Percentiles rank a stretch among this genome's conserved stretches.
Evolutionary conservation across 192 early-diverging fungal species (phyloP).

Genomic region (Backusella tuberculispora): DNA sequence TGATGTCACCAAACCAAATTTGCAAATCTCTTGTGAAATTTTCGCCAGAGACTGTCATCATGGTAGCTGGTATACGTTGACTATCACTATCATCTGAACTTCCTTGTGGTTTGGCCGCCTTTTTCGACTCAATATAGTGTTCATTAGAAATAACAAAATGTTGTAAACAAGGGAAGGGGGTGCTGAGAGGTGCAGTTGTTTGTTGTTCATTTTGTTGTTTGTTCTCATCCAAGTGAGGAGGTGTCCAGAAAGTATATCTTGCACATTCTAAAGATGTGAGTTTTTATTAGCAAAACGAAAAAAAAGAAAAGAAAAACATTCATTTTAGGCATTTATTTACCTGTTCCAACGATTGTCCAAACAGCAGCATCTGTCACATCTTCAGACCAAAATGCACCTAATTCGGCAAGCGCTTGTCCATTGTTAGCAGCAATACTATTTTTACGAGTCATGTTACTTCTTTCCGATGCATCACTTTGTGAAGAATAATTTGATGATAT

Average conservation of each 20-base stretch:
- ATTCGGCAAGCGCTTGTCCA: constrained; percentile 9
- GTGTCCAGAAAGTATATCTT: constrained; percentile 57
- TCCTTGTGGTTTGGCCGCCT: neutral
- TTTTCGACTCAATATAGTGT: neutral
- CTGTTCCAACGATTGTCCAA: constrained; percentile 90
- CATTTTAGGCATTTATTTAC: constrained; percentile 23
- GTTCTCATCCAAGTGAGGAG: constrained; percentile 31
- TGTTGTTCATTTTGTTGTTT: constrained; percentile 6
- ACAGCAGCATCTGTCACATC: constrained; percentile 83
- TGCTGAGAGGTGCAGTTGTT: constrained; percentile 10
- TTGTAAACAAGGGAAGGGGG: constrained; percentile 16
- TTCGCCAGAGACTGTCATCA: constrained; percentile 55
- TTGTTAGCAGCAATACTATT: constrained; percentile 28
- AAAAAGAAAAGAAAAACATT: neutral
- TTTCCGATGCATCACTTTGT: neutral
- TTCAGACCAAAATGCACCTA: constrained; percentile 66
- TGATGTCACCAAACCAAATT: constrained; percentile 58
- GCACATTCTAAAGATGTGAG: constrained; percentile 46
- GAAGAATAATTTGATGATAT: neutral
- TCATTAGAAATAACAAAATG: constrained; percentile 37
- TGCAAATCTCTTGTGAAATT: constrained; percentile 69
- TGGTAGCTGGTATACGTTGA: constrained; percentile 5
- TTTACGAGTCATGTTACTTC: constrained; percentile 1
- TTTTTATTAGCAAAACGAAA: neutral
- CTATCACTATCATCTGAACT: neutral